phyloP scores from a whole-genome alignment of 129 eudicot genomes.

The Centella asiatica region DNA sequence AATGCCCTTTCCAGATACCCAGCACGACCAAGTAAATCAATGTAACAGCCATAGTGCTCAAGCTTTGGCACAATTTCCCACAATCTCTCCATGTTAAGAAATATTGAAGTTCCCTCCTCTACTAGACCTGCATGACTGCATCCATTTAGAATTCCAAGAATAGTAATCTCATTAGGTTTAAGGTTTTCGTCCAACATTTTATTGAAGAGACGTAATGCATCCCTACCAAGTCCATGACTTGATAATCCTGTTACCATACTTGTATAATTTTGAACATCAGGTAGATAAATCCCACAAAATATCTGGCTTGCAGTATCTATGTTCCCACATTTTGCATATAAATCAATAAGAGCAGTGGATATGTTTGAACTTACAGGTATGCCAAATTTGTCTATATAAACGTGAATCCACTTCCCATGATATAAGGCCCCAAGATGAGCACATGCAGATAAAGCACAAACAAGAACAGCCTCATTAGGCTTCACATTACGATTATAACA shows the following conservation, averaged over 20 bases:
- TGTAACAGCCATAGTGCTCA: slow-evolving; percentile 77
- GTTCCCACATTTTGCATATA: slow-evolving; percentile 85
- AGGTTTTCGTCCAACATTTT: slow-evolving; percentile 46
- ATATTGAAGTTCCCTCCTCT: slow-evolving; percentile 62
- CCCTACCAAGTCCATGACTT: slow-evolving; percentile 54
- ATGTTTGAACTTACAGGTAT: slow-evolving; percentile 44
- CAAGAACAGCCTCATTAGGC: slow-evolving; percentile 83
- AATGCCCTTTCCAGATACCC: slow-evolving; percentile 64
- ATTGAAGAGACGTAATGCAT: slow-evolving; percentile 44
- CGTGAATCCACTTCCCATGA: slow-evolving; percentile 60
- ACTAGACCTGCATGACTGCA: slow-evolving; percentile 89
- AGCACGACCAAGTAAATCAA: slow-evolving; percentile 78
- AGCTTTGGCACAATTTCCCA: slow-evolving; percentile 59
- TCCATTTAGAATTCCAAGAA: slow-evolving; percentile 70
- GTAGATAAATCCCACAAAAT: slow-evolving; percentile 33
- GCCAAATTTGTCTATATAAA: slow-evolving; percentile 31
- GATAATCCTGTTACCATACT: slow-evolving; percentile 82
- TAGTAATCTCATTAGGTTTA: slow-evolving; percentile 66
- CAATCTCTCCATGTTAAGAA: slow-evolving; percentile 40
- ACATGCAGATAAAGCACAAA: slow-evolving; percentile 80
- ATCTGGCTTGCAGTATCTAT: slow-evolving; percentile 42
- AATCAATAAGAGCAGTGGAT: slow-evolving; percentile 65
- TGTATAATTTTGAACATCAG: slow-evolving; percentile 59
- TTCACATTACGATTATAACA: slow-evolving; percentile 17
- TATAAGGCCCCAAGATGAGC: slow-evolving; percentile 74